A percentile compares a stretch with the other conserved stretches of the same genome.
phyloP scores from a whole-genome alignment of 441 rosid species.

The Gossypium gossypioides region DNA sequence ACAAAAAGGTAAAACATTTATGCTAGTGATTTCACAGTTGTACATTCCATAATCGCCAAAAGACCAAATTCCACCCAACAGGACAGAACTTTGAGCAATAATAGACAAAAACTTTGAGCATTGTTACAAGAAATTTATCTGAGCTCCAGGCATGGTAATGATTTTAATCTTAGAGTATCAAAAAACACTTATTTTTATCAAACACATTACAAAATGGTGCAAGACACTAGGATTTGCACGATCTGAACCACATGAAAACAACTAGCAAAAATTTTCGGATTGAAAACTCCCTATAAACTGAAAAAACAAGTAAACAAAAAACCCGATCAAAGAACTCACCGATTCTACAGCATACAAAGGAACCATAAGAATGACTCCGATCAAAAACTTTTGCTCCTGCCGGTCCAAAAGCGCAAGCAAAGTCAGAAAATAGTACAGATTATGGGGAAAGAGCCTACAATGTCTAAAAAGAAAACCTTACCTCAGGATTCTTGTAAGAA shows the following conservation, averaged over 20 bases:
- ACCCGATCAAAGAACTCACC: conserved; percentile 35
- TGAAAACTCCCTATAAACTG: neutral
- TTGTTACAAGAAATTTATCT: neutral
- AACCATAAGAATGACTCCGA: conserved; percentile 96
- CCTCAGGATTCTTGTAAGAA: conserved; percentile 98
- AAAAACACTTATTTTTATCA: neutral
- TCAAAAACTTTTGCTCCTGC: conserved; percentile 95
- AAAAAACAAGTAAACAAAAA: neutral
- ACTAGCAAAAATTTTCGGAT: neutral
- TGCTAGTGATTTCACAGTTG: neutral
- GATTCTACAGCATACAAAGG: conserved; percentile 93
- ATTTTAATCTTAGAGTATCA: neutral
- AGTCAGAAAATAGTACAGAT: conserved; percentile 4
- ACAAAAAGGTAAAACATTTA: neutral
- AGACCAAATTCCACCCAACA: neutral
- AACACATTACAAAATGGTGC: neutral
- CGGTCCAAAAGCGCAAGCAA: neutral
- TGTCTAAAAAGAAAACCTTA: conserved; percentile 15
- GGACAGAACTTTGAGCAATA: neutral
- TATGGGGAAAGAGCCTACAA: neutral
- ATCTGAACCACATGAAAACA: neutral
- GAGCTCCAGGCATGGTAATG: neutral
- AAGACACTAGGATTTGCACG: neutral
- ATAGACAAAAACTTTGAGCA: neutral
- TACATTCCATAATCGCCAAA: neutral